Percentiles rank a stretch among this genome's conserved stretches.
Conservation (phyloP, 2,329 filamentous ascomycete genomes). For the Apiospora pterosperma region DNA sequence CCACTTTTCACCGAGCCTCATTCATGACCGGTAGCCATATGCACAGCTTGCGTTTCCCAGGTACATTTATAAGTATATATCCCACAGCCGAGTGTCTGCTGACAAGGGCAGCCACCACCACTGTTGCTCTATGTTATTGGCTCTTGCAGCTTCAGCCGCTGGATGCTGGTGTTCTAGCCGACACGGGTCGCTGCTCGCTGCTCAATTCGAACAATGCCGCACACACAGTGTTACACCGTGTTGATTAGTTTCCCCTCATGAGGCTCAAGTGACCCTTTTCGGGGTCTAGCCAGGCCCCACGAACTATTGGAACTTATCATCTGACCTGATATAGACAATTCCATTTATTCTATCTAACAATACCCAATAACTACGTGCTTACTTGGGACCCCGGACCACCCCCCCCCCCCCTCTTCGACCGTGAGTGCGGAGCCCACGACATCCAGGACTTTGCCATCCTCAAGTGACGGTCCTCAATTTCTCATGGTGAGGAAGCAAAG, state of each 20-base stretch:
- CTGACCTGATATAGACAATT: no score
- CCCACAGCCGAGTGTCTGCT: no score
- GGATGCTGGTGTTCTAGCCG: neutral
- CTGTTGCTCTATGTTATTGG: neutral
- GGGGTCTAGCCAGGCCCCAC: neutral
- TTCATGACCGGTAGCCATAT: neutral
- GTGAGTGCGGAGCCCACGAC: neutral
- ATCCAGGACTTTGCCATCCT: neutral
- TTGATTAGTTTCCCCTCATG: neutral
- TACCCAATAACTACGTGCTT: no score
- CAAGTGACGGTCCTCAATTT: neutral
- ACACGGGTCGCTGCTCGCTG: neutral
- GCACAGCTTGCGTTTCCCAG: neutral
- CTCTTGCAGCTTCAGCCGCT: neutral
- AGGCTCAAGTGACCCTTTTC: neutral
- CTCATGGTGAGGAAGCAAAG: neutral
- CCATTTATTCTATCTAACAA: no score
- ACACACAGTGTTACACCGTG: neutral
- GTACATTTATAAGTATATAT: no score
- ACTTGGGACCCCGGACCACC: no score
- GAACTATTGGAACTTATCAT: no score
- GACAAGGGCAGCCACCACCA: neutral
- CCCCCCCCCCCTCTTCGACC: neutral
- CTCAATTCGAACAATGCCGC: neutral
- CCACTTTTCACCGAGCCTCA: neutral